These are phyloP conservation scores for Arachis stenosperma DNA, from an alignment of 306 rosid genomes.

Conservation along the genomic window DNA sequence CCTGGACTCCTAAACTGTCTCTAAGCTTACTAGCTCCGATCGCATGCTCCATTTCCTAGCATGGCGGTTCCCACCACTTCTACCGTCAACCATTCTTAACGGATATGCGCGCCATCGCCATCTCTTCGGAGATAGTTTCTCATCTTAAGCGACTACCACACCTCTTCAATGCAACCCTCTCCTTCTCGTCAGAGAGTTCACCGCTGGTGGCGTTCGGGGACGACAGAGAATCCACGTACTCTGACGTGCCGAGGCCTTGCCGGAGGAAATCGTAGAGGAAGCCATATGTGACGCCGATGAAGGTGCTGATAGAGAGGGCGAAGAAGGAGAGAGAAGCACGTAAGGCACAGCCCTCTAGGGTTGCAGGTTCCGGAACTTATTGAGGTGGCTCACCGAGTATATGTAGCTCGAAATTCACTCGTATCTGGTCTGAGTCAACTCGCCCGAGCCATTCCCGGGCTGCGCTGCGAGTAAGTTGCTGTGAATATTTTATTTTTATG, in stretches of 20 bases:
- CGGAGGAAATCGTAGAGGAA: conserved; percentile 64
- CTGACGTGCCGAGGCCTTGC: conserved; percentile 63
- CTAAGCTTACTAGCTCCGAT: no score
- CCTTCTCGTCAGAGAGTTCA: conserved; percentile 40
- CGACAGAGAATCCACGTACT: conserved; percentile 44
- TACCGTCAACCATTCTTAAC: background rate
- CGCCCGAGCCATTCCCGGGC: conserved; percentile 56
- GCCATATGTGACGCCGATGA: conserved; percentile 78
- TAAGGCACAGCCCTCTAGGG: conserved; percentile 63
- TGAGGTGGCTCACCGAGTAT: conserved; percentile 64
- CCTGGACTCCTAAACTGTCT: no score
- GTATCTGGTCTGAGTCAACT: conserved; percentile 57
- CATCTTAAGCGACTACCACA: conserved; percentile 33
- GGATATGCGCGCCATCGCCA: conserved; percentile 42
- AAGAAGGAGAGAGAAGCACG: conserved; percentile 66
- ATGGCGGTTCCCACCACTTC: background rate
- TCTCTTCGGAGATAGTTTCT: conserved; percentile 19
- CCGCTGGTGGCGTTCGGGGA: background rate
- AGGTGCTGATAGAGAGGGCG: conserved; percentile 67
- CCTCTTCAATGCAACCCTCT: conserved; percentile 30
- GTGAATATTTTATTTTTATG: conserved; percentile 4
- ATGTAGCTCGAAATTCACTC: conserved; percentile 57
- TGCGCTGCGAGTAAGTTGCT: conserved; percentile 63
- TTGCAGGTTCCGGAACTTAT: conserved; percentile 76
- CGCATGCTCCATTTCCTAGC: conserved; percentile 9